Percentiles rank a stretch among this genome's conserved stretches.
These are phyloP conservation scores for Suhomyces faveliae DNA, from an alignment of 805 yeast species.

Conservation along the genomic window DNA sequence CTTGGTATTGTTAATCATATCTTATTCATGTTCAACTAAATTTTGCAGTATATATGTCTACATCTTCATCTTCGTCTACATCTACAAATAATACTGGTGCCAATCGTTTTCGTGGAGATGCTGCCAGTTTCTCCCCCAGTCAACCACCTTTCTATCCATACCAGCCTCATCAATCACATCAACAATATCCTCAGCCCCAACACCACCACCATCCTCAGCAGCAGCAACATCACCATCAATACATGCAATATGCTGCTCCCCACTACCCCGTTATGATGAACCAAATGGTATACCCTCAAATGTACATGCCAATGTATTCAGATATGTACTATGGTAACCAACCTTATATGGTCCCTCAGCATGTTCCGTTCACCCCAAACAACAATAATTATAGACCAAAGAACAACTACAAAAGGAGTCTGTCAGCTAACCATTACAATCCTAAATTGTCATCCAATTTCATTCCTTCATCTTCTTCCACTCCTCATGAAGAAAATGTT, in stretches of 20 bases:
- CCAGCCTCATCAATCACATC: constrained; percentile 8
- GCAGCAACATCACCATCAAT: constrained; percentile 14
- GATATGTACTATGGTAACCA: constrained; percentile 15
- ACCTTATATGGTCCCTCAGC: constrained; percentile 12
- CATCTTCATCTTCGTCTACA: constrained; percentile 19
- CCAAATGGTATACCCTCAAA: constrained; percentile 15
- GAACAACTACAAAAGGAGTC: constrained; percentile 9
- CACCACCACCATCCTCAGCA: constrained; percentile 12
- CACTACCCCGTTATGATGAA: constrained; percentile 10
- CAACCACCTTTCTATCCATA: constrained; percentile 9
- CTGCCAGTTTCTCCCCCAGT: constrained; percentile 37
- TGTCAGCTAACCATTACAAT: constrained; percentile 4
- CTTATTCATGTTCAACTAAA: constrained; percentile 8
- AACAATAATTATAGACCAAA: constrained; percentile 5
- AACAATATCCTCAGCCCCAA: constrained; percentile 10
- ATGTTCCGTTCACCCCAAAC: constrained; percentile 7
- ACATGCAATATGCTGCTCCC: constrained; percentile 13
- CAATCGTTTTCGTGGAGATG: constrained; percentile 39
- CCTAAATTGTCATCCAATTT: constrained; percentile 6
- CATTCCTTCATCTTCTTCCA: constrained; percentile 2
- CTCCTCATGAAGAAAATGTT: constrained; percentile 3
- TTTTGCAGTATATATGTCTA: constrained; percentile 7
- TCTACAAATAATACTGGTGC: constrained; percentile 30
- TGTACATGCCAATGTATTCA: constrained; percentile 16
- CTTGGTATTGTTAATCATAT: neutral